Conservation (phyloP, 768 basidiomycete species). For the Amanita jacksonii region DNA sequence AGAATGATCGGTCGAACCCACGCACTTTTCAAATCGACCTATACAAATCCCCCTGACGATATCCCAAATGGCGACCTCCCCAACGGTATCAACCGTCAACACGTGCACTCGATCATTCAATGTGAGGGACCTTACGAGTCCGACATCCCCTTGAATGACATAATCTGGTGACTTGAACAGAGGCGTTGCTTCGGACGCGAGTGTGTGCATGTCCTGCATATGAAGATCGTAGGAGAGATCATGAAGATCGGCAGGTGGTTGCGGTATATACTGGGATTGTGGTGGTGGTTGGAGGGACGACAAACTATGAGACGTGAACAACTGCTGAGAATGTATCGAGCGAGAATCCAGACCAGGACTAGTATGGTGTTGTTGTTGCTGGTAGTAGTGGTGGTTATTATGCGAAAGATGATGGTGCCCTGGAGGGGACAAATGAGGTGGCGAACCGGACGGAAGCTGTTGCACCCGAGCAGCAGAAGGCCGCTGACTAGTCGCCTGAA, state of each 20-base stretch:
- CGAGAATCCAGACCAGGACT: too few species aligned
- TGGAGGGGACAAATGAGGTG: too few species aligned
- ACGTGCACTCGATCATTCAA: slow-evolving; percentile 88
- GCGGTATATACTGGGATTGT: too few species aligned
- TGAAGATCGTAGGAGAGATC: not conserved
- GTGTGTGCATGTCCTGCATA: not conserved
- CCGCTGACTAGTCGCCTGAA: too few species aligned
- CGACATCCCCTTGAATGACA: slow-evolving; percentile 65
- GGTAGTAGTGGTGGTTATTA: too few species aligned
- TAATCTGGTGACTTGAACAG: slow-evolving; percentile 49
- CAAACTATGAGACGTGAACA: too few species aligned
- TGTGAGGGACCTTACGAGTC: slow-evolving; percentile 73
- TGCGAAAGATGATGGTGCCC: too few species aligned
- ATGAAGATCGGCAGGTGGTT: slow-evolving; percentile 6
- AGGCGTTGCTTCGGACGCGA: slow-evolving; percentile 42
- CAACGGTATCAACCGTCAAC: slow-evolving; percentile 81
- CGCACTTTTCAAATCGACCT: slow-evolving; percentile 49
- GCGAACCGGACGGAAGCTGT: too few species aligned
- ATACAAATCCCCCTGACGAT: slow-evolving; percentile 69
- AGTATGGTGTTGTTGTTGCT: too few species aligned
- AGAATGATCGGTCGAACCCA: slow-evolving; percentile 45
- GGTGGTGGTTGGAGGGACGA: too few species aligned
- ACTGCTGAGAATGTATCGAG: too few species aligned
- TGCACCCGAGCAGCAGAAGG: too few species aligned
- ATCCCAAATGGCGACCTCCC: slow-evolving; percentile 90